Evolutionary conservation across 805 yeast genomes (phyloP), one percentile per base, ranked within the genome.

Genomic region (Starmerella gropengiesseri): DNA sequence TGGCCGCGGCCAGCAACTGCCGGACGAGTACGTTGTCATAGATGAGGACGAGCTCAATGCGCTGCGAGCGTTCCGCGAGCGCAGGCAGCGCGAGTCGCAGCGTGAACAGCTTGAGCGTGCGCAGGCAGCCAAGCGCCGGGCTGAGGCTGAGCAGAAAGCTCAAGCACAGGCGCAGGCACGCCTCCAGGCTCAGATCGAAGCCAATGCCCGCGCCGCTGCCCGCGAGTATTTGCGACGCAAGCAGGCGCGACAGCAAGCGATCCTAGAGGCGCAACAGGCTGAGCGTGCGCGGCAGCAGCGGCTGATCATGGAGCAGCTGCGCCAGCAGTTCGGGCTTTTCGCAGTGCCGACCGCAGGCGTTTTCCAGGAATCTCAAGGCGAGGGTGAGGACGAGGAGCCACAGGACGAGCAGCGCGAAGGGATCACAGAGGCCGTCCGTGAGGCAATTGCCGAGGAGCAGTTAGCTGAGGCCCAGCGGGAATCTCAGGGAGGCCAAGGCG

Each of bases 1-100:
- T 23, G 27, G 12, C 27, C 27, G 11, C 11, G 11, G 39, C 25
- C 25, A 36, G n/a, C 20, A 25, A 12, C 2, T 34, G n/a, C 44
- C 39, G 8, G 44, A 41, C 20, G 43, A 40, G 22, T 29, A 35
- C 14, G 16, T 44, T 3, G 42, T 36, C 14, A 7, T 27, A 13
- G 47, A 47, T 22, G 50, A 47, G 20, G 50, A 43, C 7, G 50
- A 47, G 25, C 29, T 43, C 9, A 25, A 30, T n/a, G 50, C 47
- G 3, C 29, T 47, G 33, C 40, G 38, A 4, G 36, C 43, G n/a
- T 35, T 25, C 41, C 27, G 33, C 4, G 40, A 28, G 27, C 23
- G 21, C 4, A 19, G 18, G 38, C 39, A 43, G 21, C 49, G 52
- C 17, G 40, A 41, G 18, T 17, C 31, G 8, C 32, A 32, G 16